Conservation (phyloP, 2,329 filamentous ascomycete genomes). For the Coniochaeta hoffmannii region DNA sequence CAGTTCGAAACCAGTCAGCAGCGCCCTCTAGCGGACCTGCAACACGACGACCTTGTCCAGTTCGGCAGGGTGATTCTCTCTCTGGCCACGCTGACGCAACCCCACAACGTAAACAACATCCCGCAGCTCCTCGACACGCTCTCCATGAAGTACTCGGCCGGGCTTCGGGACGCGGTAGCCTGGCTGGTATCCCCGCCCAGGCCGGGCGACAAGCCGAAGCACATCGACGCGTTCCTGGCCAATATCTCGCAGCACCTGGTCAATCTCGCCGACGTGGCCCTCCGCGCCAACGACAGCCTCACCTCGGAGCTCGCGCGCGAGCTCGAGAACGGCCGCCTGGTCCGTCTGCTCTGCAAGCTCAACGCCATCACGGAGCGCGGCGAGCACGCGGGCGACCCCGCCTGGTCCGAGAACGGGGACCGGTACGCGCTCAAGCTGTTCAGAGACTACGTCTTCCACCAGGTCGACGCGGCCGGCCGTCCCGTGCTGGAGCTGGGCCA, state of each 20-base stretch:
- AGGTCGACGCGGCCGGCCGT: slow-evolving; percentile 77
- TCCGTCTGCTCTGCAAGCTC: slow-evolving; percentile 74
- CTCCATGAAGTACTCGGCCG: slow-evolving; percentile 62
- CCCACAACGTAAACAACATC: slow-evolving; percentile 49
- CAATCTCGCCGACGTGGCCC: slow-evolving; percentile 65
- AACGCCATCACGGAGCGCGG: slow-evolving; percentile 84
- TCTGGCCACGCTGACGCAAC: slow-evolving; percentile 63
- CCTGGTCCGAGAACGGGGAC: slow-evolving; percentile 90
- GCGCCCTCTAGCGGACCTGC: slow-evolving; percentile 64
- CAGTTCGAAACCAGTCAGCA: slow-evolving; percentile 62
- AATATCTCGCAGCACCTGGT: slow-evolving; percentile 74
- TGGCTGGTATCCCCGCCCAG: slow-evolving; percentile 69
- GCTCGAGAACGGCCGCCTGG: slow-evolving; percentile 81
- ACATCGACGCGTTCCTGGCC: slow-evolving; percentile 70
- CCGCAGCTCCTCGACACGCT: slow-evolving; percentile 70
- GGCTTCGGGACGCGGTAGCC: slow-evolving; percentile 69
- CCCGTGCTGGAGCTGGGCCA: slow-evolving; percentile 83
- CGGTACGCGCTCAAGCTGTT: slow-evolving; percentile 92
- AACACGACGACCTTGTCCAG: slow-evolving; percentile 79
- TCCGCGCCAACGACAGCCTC: slow-evolving; percentile 73
- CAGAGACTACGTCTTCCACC: slow-evolving; percentile 95
- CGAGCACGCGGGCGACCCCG: slow-evolving; percentile 68
- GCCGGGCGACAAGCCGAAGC: slow-evolving; percentile 60
- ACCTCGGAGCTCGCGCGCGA: slow-evolving; percentile 67
- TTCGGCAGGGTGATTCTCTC: slow-evolving; percentile 81